A percentile compares a stretch with the other conserved stretches of the same genome.
Evolutionary conservation across 257 asterid genomes (phyloP).

Genomic region (Primulina eburnea): DNA sequence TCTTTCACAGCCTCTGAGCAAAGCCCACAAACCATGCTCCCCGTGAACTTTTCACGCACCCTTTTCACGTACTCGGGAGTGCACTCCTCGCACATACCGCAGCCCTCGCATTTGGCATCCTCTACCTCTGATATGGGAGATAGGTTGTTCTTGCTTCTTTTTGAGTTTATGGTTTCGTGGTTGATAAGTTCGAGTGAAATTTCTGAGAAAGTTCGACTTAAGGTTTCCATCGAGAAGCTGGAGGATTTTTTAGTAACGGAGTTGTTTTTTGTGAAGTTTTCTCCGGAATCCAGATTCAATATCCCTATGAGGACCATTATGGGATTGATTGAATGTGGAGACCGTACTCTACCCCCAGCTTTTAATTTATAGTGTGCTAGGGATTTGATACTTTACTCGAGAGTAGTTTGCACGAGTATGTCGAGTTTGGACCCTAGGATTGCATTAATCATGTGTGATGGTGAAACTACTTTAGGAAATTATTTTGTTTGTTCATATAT

Average conservation of each 20-base stretch:
- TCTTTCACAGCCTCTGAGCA: constrained; percentile 87
- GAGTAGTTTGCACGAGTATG: too few species aligned
- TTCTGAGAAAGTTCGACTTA: constrained; percentile 73
- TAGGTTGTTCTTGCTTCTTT: constrained; percentile 17
- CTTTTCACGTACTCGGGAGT: constrained; percentile 60
- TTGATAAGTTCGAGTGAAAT: constrained; percentile 56
- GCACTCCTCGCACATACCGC: constrained; percentile 92
- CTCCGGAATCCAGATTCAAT: constrained; percentile 27
- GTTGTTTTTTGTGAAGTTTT: constrained; percentile 27
- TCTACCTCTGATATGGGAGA: constrained; percentile 69
- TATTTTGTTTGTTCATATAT: too few species aligned
- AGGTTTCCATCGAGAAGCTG: constrained; percentile 47
- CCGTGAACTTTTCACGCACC: constrained; percentile 49
- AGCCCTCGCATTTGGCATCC: constrained; percentile 90
- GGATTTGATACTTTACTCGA: too few species aligned
- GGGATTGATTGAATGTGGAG: neutral
- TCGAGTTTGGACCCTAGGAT: neutral
- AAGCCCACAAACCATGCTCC: constrained; percentile 79
- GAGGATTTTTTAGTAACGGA: constrained; percentile 38
- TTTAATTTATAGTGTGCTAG: too few species aligned
- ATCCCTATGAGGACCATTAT: constrained; percentile 41
- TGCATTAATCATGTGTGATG: too few species aligned
- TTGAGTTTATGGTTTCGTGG: constrained; percentile 31
- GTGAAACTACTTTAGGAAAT: too few species aligned
- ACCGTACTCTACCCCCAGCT: too few species aligned